Evolutionary conservation across 2,329 filamentous ascomycete species (phyloP).

Genomic region (Fusarium sp.): DNA sequence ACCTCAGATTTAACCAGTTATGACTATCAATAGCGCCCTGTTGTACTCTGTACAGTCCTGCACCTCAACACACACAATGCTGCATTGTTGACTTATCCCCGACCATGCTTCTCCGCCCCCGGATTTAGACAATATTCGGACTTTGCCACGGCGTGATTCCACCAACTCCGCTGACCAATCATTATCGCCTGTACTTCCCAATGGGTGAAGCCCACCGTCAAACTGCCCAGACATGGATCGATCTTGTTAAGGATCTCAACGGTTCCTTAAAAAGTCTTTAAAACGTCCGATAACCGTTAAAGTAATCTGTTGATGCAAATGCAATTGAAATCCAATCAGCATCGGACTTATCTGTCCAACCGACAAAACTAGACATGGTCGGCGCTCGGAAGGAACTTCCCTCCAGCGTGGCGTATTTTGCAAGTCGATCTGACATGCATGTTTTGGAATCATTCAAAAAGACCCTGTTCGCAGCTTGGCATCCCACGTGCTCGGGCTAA

Average conservation of each 20-base stretch:
- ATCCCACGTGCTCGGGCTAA: not conserved
- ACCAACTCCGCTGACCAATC: conserved; percentile 29
- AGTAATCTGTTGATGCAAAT: not conserved
- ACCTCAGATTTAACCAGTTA: not conserved
- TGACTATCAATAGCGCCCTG: not conserved
- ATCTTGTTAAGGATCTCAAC: not conserved
- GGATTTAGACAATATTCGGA: conserved; percentile 42
- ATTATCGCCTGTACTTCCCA: conserved; percentile 1
- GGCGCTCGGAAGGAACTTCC: not conserved
- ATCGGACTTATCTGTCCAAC: not conserved
- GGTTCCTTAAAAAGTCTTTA: not conserved
- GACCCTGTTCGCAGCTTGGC: not conserved
- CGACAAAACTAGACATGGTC: not conserved
- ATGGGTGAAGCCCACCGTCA: conserved; percentile 13
- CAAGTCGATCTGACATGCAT: not conserved
- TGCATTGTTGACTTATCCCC: conserved; percentile 29
- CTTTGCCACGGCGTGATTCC: conserved; percentile 30
- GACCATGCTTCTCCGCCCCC: conserved; percentile 36
- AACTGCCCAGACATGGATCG: not conserved
- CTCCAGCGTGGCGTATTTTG: not conserved
- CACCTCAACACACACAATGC: not conserved
- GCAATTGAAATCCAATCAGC: not conserved
- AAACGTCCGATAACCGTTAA: not conserved
- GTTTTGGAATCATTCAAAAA: conserved; percentile 10
- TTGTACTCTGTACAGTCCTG: not conserved